Evolutionary conservation across 148 eudicot species (phyloP), one percentile per base, ranked within the genome.

Genomic region (Chenopodium berlandieri): DNA sequence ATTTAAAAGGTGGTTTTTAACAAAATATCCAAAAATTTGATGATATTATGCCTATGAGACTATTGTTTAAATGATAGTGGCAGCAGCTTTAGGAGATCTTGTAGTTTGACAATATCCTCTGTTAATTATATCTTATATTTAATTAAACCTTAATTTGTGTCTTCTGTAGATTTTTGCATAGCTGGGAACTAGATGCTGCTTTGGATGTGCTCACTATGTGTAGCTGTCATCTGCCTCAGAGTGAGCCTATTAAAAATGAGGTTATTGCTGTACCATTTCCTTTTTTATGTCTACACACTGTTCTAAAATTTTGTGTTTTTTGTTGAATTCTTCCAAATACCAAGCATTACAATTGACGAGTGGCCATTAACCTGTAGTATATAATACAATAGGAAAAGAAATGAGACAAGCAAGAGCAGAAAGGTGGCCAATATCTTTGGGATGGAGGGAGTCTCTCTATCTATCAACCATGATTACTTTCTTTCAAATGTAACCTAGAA

Each of bases 131-230:
- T 23, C 32, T 72, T 25, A 32, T 54, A 58, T 30, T 22, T 48
- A 9, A 34, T 56, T 79, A 44, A 7, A 12, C n/a, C 9, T 23
- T 62, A 60, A 7, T 69, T n/a, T 75, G 10, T 54, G 69, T 82
- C 30, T 78, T 56, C 20, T 91, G 40, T 85, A 97, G 99, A 83
- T 94, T 87, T 81, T 80, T 97, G 91, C 93, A 91, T 79, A 92
- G 87, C 70, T 97, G 99, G 99, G 97, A 97, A 78, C 85, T 97
- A 79, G 94, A 92, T 90, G 93, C 93, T 80, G 97, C 99, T 80
- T 85, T 91, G 86, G 98, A 97, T 90, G 98, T 97, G 74, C 97
- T 97, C 80, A 94, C 97, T 70, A 97, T 97, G 98, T 97, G 99
- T 82, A 92, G 90, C 87, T 97, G 98, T 86, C 99, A 97, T 88